These are phyloP conservation scores for Trichoderma sp. DNA, from an alignment of 2,329 filamentous ascomycete genomes.

Conservation along the genomic window DNA sequence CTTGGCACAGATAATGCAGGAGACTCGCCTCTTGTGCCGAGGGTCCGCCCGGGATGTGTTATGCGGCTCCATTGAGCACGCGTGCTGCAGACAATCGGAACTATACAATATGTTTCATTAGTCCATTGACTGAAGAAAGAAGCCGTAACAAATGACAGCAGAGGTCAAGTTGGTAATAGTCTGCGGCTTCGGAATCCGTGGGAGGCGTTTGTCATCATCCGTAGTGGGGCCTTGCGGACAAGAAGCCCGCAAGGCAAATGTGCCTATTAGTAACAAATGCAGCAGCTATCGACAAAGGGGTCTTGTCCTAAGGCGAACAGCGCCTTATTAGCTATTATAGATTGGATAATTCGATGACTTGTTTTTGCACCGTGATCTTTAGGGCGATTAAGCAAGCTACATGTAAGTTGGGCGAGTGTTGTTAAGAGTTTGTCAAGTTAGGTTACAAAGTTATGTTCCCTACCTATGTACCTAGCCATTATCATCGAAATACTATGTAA, in stretches of 20 bases:
- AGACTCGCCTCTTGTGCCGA: not conserved
- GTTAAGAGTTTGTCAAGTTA: not conserved
- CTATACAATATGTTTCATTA: not conserved
- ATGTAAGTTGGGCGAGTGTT: not conserved
- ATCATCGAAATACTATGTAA: too few relatives aligned
- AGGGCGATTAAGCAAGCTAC: not conserved
- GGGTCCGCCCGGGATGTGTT: not conserved
- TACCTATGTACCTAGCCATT: too few relatives aligned
- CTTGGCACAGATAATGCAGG: not conserved
- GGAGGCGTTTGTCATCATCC: not conserved
- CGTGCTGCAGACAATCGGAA: accelerated
- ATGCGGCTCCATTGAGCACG: not conserved
- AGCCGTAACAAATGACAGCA: not conserved
- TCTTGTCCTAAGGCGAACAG: not conserved
- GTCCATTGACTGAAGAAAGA: not conserved
- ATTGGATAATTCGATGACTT: accelerated
- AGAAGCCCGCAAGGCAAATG: not conserved
- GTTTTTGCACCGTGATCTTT: accelerated
- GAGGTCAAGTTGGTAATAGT: not conserved
- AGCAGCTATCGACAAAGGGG: not conserved
- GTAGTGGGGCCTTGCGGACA: not conserved
- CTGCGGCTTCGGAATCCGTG: not conserved
- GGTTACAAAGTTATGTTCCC: too few relatives aligned
- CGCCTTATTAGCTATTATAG: not conserved
- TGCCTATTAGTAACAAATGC: not conserved